Conservation (phyloP, 2,329 filamentous ascomycete species). For the Tolypocladium ovalisporum region DNA sequence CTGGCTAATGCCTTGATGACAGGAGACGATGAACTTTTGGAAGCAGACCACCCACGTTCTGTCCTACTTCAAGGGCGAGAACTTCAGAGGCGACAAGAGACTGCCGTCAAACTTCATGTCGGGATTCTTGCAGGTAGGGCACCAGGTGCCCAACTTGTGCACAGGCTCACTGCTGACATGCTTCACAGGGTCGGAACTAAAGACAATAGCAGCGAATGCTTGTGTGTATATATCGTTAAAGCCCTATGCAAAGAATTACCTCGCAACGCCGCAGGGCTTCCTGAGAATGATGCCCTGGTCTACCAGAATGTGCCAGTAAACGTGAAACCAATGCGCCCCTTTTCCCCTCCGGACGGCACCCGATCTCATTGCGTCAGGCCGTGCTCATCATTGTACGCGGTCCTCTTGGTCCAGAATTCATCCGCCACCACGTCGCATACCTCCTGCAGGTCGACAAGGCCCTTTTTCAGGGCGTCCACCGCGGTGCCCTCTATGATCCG, state of each 20-base stretch:
- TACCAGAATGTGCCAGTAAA: neutral
- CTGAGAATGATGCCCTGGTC: conserved; percentile 3
- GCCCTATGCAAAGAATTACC: conserved; percentile 12
- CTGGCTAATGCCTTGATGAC: conserved; percentile 21
- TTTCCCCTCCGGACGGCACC: conserved; percentile 1
- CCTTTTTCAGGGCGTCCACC: conserved; percentile 80
- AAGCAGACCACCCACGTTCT: conserved; percentile 93
- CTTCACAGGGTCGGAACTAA: conserved; percentile 44
- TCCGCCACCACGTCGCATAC: conserved; percentile 90
- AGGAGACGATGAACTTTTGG: conserved; percentile 99
- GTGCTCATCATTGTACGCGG: conserved; percentile 22
- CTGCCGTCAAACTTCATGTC: conserved; percentile 86
- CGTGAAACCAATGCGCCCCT: neutral
- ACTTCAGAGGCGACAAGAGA: conserved; percentile 61
- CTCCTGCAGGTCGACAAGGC: conserved; percentile 76
- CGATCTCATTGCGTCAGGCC: conserved; percentile 19
- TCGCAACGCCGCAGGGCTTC: conserved; percentile 20
- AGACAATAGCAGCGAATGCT: conserved; percentile 14
- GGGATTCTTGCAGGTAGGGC: conserved; percentile 82
- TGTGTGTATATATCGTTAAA: conserved; percentile 21
- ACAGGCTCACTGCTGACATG: neutral
- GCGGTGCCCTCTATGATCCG: conserved; percentile 59
- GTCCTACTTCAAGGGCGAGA: conserved; percentile 89
- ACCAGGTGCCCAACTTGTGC: neutral
- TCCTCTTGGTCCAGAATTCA: conserved; percentile 60